Evolutionary conservation across 352 stramenopile species (phyloP).

Genomic region (Pilasporangium apinafurcum): DNA sequence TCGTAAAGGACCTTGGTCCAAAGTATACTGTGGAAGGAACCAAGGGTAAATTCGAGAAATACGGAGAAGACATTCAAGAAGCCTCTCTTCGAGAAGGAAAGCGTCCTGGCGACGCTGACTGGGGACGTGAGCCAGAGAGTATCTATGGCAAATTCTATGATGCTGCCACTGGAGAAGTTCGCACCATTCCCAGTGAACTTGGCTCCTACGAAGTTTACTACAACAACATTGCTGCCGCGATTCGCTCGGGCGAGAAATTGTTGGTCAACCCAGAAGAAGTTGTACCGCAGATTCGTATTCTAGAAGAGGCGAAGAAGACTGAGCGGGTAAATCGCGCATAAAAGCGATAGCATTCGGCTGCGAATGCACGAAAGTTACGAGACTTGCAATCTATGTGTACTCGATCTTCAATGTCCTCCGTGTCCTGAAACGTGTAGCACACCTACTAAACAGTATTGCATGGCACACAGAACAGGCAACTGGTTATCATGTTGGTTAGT

Average conservation of each 20-base stretch:
- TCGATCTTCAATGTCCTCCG: no score
- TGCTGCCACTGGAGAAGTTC: slow-evolving; percentile 7
- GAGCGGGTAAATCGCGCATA: slow-evolving; percentile 21
- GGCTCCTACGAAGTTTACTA: slow-evolving; percentile 68
- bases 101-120: slow-evolving; percentile 37
- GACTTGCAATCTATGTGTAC: no score
- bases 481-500: no score
- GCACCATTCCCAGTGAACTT: slow-evolving; percentile 26
- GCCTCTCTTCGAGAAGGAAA: slow-evolving; percentile 44
- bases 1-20: slow-evolving; percentile 45
- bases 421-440: background rate
- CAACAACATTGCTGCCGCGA: slow-evolving; percentile 62
- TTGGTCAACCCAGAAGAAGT: slow-evolving; percentile 47
- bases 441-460: no score
- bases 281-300: slow-evolving; percentile 62
- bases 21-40: slow-evolving; percentile 67
- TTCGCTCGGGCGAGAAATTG: slow-evolving; percentile 29
- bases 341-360: slow-evolving; percentile 5
- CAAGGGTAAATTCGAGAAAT: slow-evolving; percentile 50
- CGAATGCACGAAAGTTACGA: no score
- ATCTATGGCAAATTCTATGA: slow-evolving; percentile 38
- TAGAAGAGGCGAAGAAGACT: slow-evolving; percentile 60
- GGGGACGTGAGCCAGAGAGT: slow-evolving; percentile 41
- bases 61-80: slow-evolving; percentile 61
- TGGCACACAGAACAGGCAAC: no score